Conservation (phyloP, 73 alveolate species). For the Symbiodinium pilosum region DNA sequence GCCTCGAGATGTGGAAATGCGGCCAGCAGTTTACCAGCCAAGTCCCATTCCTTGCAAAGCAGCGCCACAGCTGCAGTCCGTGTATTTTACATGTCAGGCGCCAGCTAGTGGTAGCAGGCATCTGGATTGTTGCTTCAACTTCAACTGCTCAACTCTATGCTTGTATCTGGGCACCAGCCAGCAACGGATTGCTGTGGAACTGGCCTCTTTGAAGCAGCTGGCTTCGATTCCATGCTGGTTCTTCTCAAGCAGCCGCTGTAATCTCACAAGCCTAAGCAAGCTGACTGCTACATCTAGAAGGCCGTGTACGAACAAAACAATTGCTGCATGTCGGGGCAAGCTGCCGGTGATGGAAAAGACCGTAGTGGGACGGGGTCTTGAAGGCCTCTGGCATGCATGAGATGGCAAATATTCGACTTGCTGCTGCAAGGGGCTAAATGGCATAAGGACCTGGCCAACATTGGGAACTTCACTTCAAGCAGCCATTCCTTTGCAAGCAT, state of each 20-base stretch:
- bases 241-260: not conserved
- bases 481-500: not conserved
- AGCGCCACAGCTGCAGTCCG: no score
- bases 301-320: not conserved
- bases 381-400: no score
- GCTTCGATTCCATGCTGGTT: not conserved
- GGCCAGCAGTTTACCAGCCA: slow-evolving; percentile 31
- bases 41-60: slow-evolving; percentile 32
- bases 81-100: no score
- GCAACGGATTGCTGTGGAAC: not conserved
- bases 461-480: slow-evolving; percentile 61
- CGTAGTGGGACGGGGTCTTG: slow-evolving; percentile 67
- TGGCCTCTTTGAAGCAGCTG: not conserved
- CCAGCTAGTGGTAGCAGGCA: no score
- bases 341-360: slow-evolving; percentile 72
- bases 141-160: not conserved
- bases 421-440: no score
- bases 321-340: not conserved
- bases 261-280: not conserved
- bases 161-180: not conserved
- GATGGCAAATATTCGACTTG: no score
- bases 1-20: slow-evolving; percentile 79
- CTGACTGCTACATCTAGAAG: not conserved
- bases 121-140: no score
- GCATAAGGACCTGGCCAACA: not conserved